These are phyloP conservation scores for Plasmodium gonderi DNA, from an alignment of 169 alveolate species.

Conservation along the genomic window DNA sequence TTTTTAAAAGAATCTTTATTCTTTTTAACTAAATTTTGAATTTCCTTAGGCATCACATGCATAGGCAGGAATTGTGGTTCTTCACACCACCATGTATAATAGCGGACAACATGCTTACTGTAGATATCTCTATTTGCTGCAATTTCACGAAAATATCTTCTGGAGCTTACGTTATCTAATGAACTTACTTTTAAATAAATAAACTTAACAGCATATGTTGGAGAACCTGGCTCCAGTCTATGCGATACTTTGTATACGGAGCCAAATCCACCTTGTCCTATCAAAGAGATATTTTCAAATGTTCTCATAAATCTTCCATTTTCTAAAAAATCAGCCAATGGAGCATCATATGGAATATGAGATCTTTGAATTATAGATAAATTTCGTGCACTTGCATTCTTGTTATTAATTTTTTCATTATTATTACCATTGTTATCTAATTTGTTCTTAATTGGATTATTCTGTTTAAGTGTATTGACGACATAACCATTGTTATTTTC, in stretches of 20 bases:
- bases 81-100: conserved; percentile 95
- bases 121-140: conserved; percentile 90
- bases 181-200: conserved; percentile 85
- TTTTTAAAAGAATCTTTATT: conserved; percentile 79
- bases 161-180: conserved; percentile 86
- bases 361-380: conserved; percentile 30
- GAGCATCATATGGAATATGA: conserved; percentile 72
- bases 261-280: conserved; percentile 93
- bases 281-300: conserved; percentile 85
- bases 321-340: conserved; percentile 82
- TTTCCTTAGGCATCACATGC: conserved; percentile 81
- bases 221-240: conserved; percentile 90
- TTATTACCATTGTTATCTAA: conserved; percentile 3
- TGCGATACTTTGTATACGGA: conserved; percentile 90
- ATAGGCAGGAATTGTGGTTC: conserved; percentile 91
- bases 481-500: neutral
- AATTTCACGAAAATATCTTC: conserved; percentile 90
- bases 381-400: conserved; percentile 46
- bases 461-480: neutral
- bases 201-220: conserved; percentile 90
- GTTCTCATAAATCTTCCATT: conserved; percentile 90
- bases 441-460: neutral
- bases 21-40: conserved; percentile 81
- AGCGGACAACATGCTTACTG: conserved; percentile 92
- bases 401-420: conserved; percentile 36